These are phyloP conservation scores for Backusella psychrophila DNA, from an alignment of 192 early-diverging fungal genomes.

Conservation along the genomic window DNA sequence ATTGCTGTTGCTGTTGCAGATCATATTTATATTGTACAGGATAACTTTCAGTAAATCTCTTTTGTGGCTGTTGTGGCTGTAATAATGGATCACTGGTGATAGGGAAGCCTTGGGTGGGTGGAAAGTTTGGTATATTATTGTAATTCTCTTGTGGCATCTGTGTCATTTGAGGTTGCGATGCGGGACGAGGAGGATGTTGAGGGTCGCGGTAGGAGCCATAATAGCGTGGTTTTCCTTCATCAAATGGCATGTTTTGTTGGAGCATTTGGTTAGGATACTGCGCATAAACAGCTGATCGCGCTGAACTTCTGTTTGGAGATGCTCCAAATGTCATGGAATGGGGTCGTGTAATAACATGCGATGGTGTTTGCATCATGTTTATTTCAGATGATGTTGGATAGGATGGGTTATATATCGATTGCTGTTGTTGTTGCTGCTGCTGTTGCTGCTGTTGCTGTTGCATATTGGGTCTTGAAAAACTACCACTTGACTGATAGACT, in stretches of 20 bases:
- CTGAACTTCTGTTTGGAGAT: background rate
- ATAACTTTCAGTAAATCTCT: background rate
- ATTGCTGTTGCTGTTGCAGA: background rate
- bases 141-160: background rate
- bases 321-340: constrained; percentile 14
- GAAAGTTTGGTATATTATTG: background rate
- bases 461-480: background rate
- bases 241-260: background rate
- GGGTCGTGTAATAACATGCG: background rate
- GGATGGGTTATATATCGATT: background rate
- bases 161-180: background rate
- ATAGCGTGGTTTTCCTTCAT: background rate
- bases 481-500: background rate
- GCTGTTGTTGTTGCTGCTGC: background rate
- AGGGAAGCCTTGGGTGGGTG: background rate
- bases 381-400: background rate
- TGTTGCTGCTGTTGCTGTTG: background rate
- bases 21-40: background rate
- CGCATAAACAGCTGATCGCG: background rate
- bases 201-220: background rate
- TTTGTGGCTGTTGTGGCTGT: background rate
- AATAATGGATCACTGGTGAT: background rate
- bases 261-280: background rate
- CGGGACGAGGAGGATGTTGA: background rate
- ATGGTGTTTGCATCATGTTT: background rate